Percentiles rank a stretch among this genome's conserved stretches.
These are phyloP conservation scores for Pleurotus pulmonarius DNA, from an alignment of 768 basidiomycete species.

Conservation along the genomic window DNA sequence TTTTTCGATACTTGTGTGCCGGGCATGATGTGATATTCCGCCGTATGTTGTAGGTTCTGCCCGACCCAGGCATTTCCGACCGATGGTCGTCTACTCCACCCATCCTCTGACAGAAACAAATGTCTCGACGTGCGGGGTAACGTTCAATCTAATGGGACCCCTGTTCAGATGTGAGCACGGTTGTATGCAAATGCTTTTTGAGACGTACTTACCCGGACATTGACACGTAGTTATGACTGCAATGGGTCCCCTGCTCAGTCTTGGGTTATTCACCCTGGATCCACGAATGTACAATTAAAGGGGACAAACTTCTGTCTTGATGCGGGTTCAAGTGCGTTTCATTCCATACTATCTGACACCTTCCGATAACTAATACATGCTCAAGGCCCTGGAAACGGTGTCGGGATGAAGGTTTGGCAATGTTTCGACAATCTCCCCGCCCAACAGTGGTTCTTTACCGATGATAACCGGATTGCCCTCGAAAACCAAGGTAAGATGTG, in stretches of 20 bases:
- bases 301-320: not conserved
- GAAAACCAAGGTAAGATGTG: constrained; percentile 14
- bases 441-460: not conserved
- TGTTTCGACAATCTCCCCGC: constrained; percentile 1
- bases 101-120: too few relatives aligned
- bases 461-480: not conserved
- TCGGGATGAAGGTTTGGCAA: constrained; percentile 1
- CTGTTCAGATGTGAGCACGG: constrained; percentile 1
- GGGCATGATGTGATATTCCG: too few relatives aligned
- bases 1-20: too few relatives aligned
- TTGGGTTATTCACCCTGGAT: not conserved
- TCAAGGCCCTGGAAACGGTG: not conserved
- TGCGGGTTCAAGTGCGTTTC: not conserved
- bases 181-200: too few relatives aligned
- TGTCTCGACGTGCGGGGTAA: not conserved
- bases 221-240: not conserved
- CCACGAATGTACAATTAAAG: not conserved
- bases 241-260: not conserved
- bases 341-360: not conserved
- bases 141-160: constrained; percentile 6
- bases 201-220: not conserved
- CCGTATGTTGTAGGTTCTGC: too few relatives aligned
- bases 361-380: not conserved
- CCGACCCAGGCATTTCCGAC: too few relatives aligned
- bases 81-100: too few relatives aligned